Evolutionary conservation across 441 rosid genomes (phyloP).

Genomic region (Corymbia citriodora): DNA sequence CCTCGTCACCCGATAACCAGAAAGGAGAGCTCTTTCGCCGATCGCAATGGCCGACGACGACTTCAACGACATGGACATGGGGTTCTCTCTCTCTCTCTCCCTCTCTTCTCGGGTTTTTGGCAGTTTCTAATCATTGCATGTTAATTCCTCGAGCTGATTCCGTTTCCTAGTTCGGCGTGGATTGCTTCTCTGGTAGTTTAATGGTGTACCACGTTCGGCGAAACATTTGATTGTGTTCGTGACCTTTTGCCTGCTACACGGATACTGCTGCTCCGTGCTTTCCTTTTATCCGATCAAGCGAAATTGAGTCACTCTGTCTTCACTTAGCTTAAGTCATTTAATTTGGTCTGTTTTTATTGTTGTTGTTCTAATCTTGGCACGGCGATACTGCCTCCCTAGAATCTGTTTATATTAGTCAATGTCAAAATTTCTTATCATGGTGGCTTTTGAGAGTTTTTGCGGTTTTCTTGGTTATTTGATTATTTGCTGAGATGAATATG

Average conservation of each 20-base stretch:
- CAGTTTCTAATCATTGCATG: background rate
- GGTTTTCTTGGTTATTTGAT: background rate
- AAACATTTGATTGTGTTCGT: background rate
- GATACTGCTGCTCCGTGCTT: background rate
- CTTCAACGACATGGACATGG: conserved; percentile 58
- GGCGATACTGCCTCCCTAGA: background rate
- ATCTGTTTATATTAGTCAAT: background rate
- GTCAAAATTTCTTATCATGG: background rate
- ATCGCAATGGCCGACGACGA: conserved; percentile 74
- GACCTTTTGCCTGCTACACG: background rate
- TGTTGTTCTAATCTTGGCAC: no score
- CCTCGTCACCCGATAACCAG: background rate
- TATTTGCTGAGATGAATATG: background rate
- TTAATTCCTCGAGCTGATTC: background rate
- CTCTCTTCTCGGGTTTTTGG: background rate
- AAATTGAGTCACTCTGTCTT: background rate
- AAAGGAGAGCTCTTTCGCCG: background rate
- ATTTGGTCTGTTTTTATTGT: no score
- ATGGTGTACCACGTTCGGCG: background rate
- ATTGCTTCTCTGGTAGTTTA: background rate
- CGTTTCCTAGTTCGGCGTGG: background rate
- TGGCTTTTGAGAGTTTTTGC: background rate
- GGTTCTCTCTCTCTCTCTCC: conserved; percentile 18
- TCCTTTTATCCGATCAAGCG: background rate
- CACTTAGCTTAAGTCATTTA: background rate